Evolutionary conservation across 371 early-diverging fungal species (phyloP).

Genomic region (Thermomucor indicae-seudaticae): DNA sequence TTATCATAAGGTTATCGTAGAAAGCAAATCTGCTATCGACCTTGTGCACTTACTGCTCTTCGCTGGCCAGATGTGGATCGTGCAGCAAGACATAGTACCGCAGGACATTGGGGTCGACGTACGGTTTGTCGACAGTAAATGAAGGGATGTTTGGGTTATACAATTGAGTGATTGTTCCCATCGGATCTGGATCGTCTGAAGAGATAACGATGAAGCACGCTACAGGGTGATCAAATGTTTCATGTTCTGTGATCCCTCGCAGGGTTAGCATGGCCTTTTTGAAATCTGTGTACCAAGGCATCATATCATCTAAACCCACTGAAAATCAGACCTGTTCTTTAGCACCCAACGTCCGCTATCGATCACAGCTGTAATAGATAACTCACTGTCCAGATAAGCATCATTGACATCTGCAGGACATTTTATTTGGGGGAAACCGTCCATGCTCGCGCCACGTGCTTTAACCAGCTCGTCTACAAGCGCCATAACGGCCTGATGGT

Average conservation of each 20-base stretch:
- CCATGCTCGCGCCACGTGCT: background rate
- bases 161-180: constrained; percentile 60
- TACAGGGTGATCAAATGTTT: constrained; percentile 92
- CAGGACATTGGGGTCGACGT: constrained; percentile 61
- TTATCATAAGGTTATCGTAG: too few species aligned
- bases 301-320: constrained; percentile 47
- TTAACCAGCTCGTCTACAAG: constrained; percentile 56
- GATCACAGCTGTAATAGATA: too few species aligned
- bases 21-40: background rate
- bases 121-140: constrained; percentile 60
- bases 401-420: constrained; percentile 39
- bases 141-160: constrained; percentile 53
- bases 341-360: too few species aligned
- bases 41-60: constrained; percentile 47
- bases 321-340: background rate
- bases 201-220: constrained; percentile 79
- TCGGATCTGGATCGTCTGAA: constrained; percentile 73
- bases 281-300: constrained; percentile 90
- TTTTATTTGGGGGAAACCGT: constrained; percentile 17
- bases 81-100: constrained; percentile 76
- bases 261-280: constrained; percentile 61
- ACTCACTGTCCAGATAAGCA: constrained; percentile 49
- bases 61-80: constrained; percentile 53
- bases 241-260: constrained; percentile 79
- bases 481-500: constrained; percentile 48